Evolutionary conservation across 352 stramenopile species (phyloP).

Genomic region (Paralagenidium karlingii): DNA sequence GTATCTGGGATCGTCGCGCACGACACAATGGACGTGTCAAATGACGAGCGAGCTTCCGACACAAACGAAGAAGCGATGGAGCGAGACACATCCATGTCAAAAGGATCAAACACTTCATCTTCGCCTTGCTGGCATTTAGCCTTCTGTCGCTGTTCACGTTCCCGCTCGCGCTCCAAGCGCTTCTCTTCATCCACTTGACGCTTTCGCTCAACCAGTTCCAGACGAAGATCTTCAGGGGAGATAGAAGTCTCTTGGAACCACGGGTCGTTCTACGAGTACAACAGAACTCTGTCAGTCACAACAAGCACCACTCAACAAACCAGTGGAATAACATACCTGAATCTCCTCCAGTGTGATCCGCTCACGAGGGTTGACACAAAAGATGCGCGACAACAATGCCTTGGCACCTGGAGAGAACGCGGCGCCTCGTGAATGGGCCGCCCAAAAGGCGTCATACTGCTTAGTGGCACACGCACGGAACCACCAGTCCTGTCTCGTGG

Average conservation of each 20-base stretch:
- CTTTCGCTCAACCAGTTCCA: slow-evolving; percentile 47
- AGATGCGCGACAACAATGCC: slow-evolving; percentile 59
- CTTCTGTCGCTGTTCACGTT: slow-evolving; percentile 13
- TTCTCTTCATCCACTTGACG: slow-evolving; percentile 56
- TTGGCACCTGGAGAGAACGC: slow-evolving; percentile 63
- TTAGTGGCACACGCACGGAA: slow-evolving; percentile 61
- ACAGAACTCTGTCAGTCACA: neutral
- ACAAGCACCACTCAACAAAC: neutral
- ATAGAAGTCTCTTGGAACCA: slow-evolving; percentile 47
- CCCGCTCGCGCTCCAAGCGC: slow-evolving; percentile 47
- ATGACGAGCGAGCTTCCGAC: slow-evolving; percentile 13
- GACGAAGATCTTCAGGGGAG: slow-evolving; percentile 20
- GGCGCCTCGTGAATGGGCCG: slow-evolving; percentile 48
- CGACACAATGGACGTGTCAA: neutral
- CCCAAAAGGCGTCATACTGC: slow-evolving; percentile 74
- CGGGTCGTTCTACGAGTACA: slow-evolving; percentile 22
- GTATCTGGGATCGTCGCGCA: neutral
- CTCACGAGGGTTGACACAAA: slow-evolving; percentile 51
- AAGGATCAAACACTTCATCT: slow-evolving; percentile 54
- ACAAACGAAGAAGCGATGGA: slow-evolving; percentile 23
- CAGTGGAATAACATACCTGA: slow-evolving; percentile 16
- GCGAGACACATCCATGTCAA: slow-evolving; percentile 22
- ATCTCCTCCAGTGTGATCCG: slow-evolving; percentile 71
- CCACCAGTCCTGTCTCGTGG: slow-evolving; percentile 83
- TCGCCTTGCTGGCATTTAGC: slow-evolving; percentile 18